phyloP scores from a whole-genome alignment of 78 protist genomes.

The Cavenderia fasciculata region DNA sequence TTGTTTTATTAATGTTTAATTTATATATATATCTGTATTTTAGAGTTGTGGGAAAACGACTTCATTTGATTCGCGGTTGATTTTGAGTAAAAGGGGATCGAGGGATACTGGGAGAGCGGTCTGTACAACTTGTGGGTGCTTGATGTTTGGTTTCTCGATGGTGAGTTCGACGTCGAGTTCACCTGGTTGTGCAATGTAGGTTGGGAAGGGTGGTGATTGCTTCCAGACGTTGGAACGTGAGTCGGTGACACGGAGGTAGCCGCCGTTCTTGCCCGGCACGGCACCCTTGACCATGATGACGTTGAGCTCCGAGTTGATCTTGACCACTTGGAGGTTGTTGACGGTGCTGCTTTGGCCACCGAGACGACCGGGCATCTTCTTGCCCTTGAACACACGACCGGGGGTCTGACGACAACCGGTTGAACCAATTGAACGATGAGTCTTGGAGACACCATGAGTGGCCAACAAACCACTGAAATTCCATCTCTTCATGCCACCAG shows the following conservation, averaged over 20 bases:
- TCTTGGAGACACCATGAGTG: conserved; percentile 81
- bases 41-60: too few species aligned
- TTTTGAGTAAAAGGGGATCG: too few species aligned
- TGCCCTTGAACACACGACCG: conserved; percentile 76
- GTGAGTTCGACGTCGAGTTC: conserved; percentile 16
- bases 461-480: conserved; percentile 82
- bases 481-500: conserved; percentile 86
- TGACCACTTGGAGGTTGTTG: conserved; percentile 31
- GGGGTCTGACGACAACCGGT: conserved; percentile 79
- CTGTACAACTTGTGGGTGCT: too few species aligned
- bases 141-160: neutral
- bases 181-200: conserved; percentile 17
- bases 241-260: conserved; percentile 29
- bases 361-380: conserved; percentile 89
- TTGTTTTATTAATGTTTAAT: too few species aligned
- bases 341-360: conserved; percentile 60
- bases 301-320: conserved; percentile 36
- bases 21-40: too few species aligned
- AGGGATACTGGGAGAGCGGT: too few species aligned
- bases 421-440: conserved; percentile 82
- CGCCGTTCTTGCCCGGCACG: conserved; percentile 77
- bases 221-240: conserved; percentile 31
- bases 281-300: conserved; percentile 72
- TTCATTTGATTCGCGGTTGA: too few species aligned
- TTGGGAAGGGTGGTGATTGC: conserved; percentile 84